Base-by-base conservation (phyloP, 306 rosid species). In the Ormosia semicastrata region DNA sequence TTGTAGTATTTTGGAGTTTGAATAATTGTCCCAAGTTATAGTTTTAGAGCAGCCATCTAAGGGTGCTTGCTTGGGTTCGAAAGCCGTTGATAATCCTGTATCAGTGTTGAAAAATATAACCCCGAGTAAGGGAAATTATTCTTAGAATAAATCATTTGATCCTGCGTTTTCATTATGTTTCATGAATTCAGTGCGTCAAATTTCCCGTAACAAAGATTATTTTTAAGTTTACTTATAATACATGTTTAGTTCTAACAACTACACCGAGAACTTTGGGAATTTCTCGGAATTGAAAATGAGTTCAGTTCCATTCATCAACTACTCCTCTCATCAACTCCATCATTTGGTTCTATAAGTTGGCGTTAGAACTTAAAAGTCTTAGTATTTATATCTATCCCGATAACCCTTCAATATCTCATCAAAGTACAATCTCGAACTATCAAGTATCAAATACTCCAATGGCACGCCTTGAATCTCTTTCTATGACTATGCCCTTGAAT, bases 241-340 rank as follows among this genome's bases (percentile, higher is more conserved):
- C n/a, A 5, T 36, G 78, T 73, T 57, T 63, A 56, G 82, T 40
- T 72, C 46, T 46, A 89, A 87, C 92, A 65, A 84, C 72, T 65
- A 72, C 89, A 84, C 57, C 17, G 15, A 32, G 50, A 7, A 41
- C 10, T 15, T 30, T 40, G 57, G 34, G 56, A 9, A 37, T 66
- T 67, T 15, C n/a, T 40, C 46, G 34, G 56, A 9, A 37, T 66
- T 67, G 17, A 30, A 82, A 81, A 2, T 50, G 73, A 70, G 30
- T 65, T 37, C 63, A 88, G 64, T 57, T 63, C 37, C 62, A 76
- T 14, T 11, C 58, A 30, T 43, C 39, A 76, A 15, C 62, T 15
- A 62, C 76, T 76, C 80, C 80, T 44, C 72, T 76, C 59, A 82
- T 65, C 76, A 91, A 85, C 89, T 91, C 90, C 90, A 88, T 67